Evolutionary conservation across 1,284 basidiomycete genomes (phyloP).

Genomic region (Peniophora sp.): DNA sequence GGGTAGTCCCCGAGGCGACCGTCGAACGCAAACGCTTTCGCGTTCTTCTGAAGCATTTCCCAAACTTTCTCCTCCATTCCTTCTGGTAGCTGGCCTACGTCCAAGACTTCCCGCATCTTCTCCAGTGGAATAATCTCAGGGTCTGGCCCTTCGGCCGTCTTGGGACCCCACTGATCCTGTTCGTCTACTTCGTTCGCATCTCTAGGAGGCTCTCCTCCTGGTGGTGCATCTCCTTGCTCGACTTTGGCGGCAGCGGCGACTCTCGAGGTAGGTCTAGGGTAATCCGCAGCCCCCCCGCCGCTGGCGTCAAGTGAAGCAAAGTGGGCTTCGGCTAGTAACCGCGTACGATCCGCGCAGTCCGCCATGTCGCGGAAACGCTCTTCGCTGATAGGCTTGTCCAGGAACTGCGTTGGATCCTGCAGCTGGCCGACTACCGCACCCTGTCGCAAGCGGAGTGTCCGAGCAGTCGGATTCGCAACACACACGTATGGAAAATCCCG

Average conservation of each 20-base stretch:
- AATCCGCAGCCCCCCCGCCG: background rate
- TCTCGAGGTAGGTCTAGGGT: background rate
- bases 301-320: background rate
- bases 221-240: no score
- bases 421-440: conserved; percentile 3
- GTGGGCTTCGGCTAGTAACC: background rate
- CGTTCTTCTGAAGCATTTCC: conserved; percentile 8
- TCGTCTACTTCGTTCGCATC: no score
- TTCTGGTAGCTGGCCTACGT: conserved; percentile 9
- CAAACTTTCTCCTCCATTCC: background rate
- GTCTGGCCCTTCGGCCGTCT: conserved; percentile 12
- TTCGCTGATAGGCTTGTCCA: background rate
- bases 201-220: no score
- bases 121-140: conserved; percentile 4
- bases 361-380: no score
- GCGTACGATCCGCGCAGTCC: no score
- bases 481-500: background rate
- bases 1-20: conserved; percentile 16
- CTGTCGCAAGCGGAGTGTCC: background rate
- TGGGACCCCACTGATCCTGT: conserved; percentile 9
- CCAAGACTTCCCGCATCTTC: conserved; percentile 5
- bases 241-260: no score
- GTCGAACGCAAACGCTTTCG: conserved; percentile 18
- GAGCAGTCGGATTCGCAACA: background rate
- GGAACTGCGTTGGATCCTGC: background rate